Evolutionary conservation across 2,329 filamentous ascomycete species (phyloP).

Genomic region (Cordyceps cateniannulata): DNA sequence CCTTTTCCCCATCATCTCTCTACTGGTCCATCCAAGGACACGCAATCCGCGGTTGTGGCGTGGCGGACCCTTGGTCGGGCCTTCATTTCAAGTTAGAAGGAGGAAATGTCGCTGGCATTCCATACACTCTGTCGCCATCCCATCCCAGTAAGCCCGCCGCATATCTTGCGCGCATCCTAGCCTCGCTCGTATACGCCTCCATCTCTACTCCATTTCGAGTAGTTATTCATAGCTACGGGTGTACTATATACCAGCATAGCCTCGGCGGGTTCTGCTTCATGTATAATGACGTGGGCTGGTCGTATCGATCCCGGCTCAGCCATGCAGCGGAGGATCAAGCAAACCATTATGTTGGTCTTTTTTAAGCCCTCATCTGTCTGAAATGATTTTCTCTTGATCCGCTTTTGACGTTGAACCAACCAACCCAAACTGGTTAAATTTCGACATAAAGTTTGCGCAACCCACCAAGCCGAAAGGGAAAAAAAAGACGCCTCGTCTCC

Average conservation of each 20-base stretch:
- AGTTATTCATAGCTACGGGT: background rate
- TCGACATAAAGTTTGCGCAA: constrained; percentile 2
- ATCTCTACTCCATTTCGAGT: too few species aligned
- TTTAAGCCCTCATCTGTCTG: too few species aligned
- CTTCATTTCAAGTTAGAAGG: too few species aligned
- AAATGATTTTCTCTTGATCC: too few species aligned
- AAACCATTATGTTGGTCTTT: background rate
- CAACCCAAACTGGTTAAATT: background rate
- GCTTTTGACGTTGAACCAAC: background rate
- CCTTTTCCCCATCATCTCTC: too few species aligned
- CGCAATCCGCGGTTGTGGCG: too few species aligned
- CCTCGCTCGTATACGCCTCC: background rate
- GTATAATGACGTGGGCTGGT: background rate
- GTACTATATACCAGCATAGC: background rate
- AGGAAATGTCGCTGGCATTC: too few species aligned
- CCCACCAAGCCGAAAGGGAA: background rate
- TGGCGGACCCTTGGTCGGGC: too few species aligned
- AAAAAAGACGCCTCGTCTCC: background rate
- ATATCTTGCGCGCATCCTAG: background rate
- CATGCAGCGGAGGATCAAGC: background rate
- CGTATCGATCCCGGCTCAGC: background rate
- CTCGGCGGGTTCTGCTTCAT: background rate
- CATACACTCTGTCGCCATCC: too few species aligned
- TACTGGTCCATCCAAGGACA: too few species aligned
- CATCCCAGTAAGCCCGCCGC: too few species aligned